Percentiles rank a stretch among this genome's conserved stretches.
Evolutionary conservation across 495 filamentous ascomycete species (phyloP).

Genomic region (Lineolata rhizophorae): DNA sequence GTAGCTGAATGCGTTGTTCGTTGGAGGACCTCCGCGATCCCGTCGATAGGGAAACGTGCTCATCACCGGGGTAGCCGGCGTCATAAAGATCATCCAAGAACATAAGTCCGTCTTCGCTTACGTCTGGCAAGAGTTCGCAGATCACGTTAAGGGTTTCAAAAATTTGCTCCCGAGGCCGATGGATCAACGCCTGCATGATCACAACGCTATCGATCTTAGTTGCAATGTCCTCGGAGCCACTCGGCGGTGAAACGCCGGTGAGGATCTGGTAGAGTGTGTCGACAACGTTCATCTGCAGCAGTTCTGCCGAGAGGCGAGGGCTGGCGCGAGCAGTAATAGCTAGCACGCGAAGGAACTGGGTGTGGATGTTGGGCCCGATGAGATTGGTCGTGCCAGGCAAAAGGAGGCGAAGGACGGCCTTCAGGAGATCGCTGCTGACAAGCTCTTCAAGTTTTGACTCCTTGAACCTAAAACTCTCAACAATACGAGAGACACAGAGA

Average conservation of each 20-base stretch:
- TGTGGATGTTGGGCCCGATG: constrained; percentile 88
- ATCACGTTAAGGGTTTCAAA: constrained; percentile 96
- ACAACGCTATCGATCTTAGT: constrained; percentile 87
- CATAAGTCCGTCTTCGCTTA: constrained; percentile 28
- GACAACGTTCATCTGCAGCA: constrained; percentile 92
- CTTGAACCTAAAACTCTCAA: constrained; percentile 84
- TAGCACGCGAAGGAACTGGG: constrained; percentile 80
- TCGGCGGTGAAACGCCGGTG: constrained; percentile 83
- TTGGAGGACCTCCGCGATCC: constrained; percentile 35
- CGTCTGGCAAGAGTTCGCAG: constrained; percentile 72
- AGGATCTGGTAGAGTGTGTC: constrained; percentile 96
- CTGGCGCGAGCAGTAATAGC: constrained; percentile 76
- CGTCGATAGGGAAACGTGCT: constrained; percentile 18
- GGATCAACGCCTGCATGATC: constrained; percentile 96
- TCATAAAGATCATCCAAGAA: constrained; percentile 30
- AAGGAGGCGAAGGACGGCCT: constrained; percentile 70
- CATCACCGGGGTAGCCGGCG: constrained; percentile 21
- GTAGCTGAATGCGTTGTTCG: constrained; percentile 53
- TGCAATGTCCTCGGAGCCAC: constrained; percentile 56
- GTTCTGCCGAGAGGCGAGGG: constrained; percentile 63
- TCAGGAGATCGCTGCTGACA: constrained; percentile 66
- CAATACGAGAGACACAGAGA: constrained; percentile 86
- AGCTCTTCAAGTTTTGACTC: constrained; percentile 78
- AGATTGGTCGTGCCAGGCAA: constrained; percentile 89
- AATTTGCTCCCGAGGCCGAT: constrained; percentile 88